phyloP scores from a whole-genome alignment of 2,329 filamentous ascomycete species.

The Fragosphaeria purpurea region DNA sequence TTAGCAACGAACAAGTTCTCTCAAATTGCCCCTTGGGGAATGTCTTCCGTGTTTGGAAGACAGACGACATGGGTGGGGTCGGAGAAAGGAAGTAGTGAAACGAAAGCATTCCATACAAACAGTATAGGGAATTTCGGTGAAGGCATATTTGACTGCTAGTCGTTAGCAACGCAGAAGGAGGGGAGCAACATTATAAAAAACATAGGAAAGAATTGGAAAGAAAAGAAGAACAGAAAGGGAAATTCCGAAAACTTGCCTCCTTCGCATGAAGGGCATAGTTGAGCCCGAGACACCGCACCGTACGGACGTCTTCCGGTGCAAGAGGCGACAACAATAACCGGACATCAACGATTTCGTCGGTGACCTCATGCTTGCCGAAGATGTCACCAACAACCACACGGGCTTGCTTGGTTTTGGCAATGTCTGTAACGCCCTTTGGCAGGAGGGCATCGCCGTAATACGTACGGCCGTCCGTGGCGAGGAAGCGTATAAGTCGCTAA shows the following conservation, averaged over 20 bases:
- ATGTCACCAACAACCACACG: conserved; percentile 55
- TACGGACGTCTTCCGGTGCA: conserved; percentile 50
- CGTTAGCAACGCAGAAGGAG: not conserved
- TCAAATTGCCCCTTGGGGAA: too few relatives aligned
- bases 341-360: conserved; percentile 48
- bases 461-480: conserved; percentile 57
- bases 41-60: too few relatives aligned
- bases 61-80: not conserved
- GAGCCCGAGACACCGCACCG: conserved; percentile 58
- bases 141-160: conserved; percentile 46
- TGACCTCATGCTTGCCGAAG: conserved; percentile 54
- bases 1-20: too few relatives aligned
- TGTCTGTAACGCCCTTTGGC: conserved; percentile 47
- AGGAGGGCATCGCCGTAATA: conserved; percentile 70
- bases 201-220: too few relatives aligned
- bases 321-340: conserved; percentile 53
- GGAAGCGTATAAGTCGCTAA: conserved; percentile 63
- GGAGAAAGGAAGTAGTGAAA: not conserved
- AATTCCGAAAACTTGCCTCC: conserved; percentile 35
- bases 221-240: not conserved
- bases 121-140: conserved; percentile 62
- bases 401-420: conserved; percentile 50
- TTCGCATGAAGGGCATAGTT: conserved; percentile 65
- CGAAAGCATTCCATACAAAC: conserved; percentile 38
- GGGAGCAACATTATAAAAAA: too few relatives aligned